Conservation (phyloP, 2,329 filamentous ascomycete species). For the Apiospora koreana region DNA sequence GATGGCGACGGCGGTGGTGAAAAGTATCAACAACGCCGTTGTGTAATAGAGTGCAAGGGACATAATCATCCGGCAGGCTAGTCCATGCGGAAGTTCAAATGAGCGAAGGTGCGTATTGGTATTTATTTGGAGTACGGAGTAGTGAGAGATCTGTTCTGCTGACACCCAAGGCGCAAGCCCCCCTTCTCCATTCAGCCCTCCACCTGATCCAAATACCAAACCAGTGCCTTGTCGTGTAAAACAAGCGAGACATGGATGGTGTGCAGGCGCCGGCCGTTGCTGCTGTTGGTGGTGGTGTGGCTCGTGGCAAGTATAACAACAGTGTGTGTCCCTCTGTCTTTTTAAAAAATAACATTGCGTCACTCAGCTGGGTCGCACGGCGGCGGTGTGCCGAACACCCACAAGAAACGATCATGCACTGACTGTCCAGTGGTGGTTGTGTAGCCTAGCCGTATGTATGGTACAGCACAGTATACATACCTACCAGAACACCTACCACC, state of each 20-base stretch:
- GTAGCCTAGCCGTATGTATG: not conserved
- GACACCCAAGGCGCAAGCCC: not conserved
- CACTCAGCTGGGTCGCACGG: not conserved
- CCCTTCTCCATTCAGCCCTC: not conserved
- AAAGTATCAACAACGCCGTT: not conserved
- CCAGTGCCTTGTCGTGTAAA: not conserved
- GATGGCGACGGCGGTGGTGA: not conserved
- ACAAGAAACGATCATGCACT: not conserved
- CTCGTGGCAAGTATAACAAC: not conserved
- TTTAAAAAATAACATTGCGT: not conserved
- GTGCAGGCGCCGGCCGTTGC: not conserved
- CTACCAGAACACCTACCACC: too few relatives aligned
- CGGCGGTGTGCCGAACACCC: constrained; percentile 1
- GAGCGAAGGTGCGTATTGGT: not conserved
- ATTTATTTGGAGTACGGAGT: not conserved
- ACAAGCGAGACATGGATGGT: not conserved
- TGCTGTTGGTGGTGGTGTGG: not conserved
- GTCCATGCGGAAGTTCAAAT: not conserved
- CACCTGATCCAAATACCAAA: not conserved
- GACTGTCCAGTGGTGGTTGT: not conserved
- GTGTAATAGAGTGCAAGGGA: constrained; percentile 1
- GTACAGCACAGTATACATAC: too few relatives aligned
- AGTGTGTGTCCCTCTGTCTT: not conserved
- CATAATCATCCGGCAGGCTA: not conserved
- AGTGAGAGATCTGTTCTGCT: constrained; percentile 2